These are phyloP conservation scores for Lepidium aucheri DNA, from an alignment of 345 rosid species.

Conservation along the genomic window DNA sequence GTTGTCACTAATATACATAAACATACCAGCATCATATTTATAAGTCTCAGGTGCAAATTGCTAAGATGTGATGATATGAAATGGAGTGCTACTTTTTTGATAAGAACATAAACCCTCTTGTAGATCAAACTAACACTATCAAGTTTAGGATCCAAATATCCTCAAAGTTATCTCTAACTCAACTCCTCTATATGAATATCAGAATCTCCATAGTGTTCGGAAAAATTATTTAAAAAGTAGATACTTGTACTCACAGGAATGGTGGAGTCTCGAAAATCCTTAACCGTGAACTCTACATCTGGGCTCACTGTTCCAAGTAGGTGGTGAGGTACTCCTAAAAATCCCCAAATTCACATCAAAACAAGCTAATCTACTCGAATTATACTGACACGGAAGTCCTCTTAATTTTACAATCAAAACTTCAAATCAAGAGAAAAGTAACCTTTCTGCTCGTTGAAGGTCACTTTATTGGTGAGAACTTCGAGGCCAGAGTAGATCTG, in stretches of 20 bases:
- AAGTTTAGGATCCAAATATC: too few species aligned
- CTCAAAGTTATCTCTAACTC: too few species aligned
- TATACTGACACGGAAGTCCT: background rate
- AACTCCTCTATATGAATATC: background rate
- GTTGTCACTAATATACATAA: too few species aligned
- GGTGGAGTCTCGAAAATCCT: conserved; percentile 62
- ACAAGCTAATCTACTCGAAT: background rate
- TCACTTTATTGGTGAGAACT: conserved; percentile 80
- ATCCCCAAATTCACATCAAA: background rate
- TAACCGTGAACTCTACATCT: conserved; percentile 62
- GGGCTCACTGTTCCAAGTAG: conserved; percentile 70
- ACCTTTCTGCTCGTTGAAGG: conserved; percentile 65
- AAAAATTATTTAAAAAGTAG: background rate
- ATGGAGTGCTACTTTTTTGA: too few species aligned
- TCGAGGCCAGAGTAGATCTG: conserved; percentile 84
- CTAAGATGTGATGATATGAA: too few species aligned
- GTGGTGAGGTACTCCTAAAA: conserved; percentile 78
- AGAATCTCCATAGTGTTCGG: background rate
- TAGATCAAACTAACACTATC: too few species aligned
- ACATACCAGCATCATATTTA: background rate
- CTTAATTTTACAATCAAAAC: too few species aligned
- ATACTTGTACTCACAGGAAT: conserved; percentile 48
- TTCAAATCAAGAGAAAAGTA: background rate
- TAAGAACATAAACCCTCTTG: too few species aligned
- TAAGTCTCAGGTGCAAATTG: background rate